These are phyloP conservation scores for Lepiota brunneoincarnata DNA, from an alignment of 768 basidiomycete species.

Conservation along the genomic window DNA sequence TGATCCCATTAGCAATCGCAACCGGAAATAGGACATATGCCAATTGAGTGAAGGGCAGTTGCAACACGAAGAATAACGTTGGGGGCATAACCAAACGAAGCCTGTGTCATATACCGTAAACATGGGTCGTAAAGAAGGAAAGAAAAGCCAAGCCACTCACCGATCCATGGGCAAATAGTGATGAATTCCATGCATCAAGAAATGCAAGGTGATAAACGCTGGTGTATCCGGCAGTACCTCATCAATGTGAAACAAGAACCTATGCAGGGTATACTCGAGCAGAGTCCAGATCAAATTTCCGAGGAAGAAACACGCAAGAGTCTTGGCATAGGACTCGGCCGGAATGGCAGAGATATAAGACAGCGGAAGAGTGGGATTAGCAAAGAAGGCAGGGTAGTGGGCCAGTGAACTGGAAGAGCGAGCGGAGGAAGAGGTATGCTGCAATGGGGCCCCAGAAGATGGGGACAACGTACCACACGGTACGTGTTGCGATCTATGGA, in stretches of 20 bases:
- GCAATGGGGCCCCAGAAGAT: conserved; percentile 89
- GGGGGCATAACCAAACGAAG: conserved; percentile 98
- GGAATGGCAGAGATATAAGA: conserved; percentile 47
- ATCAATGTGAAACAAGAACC: conserved; percentile 98
- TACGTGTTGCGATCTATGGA: conserved; percentile 71
- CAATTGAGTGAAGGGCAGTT: conserved; percentile 84
- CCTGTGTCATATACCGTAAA: conserved; percentile 31
- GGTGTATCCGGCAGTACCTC: conserved; percentile 80
- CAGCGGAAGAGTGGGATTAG: conserved; percentile 54
- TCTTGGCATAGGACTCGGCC: conserved; percentile 47
- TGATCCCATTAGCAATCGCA: conserved; percentile 87
- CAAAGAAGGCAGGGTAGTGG: conserved; percentile 64
- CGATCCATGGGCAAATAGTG: conserved; percentile 98
- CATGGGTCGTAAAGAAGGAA: neutral
- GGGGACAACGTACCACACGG: conserved; percentile 93
- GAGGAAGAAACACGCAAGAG: conserved; percentile 66
- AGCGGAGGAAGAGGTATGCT: conserved; percentile 74
- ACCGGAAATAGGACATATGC: conserved; percentile 81
- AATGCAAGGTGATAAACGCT: conserved; percentile 80
- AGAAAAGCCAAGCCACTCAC: conserved; percentile 35
- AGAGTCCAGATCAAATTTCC: conserved; percentile 95
- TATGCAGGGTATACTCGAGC: conserved; percentile 89
- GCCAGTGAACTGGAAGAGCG: conserved; percentile 76
- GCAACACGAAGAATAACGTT: conserved; percentile 68
- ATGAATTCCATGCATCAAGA: conserved; percentile 92